phyloP scores from a whole-genome alignment of 768 basidiomycete genomes.

The Xerocomus brunneocitrinus region DNA sequence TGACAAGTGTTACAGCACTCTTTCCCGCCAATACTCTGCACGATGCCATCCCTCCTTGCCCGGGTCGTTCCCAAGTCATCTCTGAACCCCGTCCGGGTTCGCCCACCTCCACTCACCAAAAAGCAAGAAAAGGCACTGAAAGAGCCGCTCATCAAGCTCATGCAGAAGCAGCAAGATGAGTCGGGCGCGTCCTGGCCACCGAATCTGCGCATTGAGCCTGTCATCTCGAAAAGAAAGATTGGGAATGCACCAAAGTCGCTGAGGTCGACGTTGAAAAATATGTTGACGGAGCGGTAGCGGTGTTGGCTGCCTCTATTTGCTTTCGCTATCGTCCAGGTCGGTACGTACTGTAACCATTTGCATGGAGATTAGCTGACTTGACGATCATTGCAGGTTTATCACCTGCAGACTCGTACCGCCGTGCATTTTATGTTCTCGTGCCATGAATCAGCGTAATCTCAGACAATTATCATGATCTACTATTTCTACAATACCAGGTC shows the following conservation, averaged over 20 bases:
- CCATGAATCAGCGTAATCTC: too few relatives aligned
- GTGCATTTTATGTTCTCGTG: neutral
- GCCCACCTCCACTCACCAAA: constrained; percentile 32
- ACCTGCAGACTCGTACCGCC: too few relatives aligned
- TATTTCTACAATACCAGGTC: neutral
- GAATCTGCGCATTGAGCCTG: constrained; percentile 49
- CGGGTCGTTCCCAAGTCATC: constrained; percentile 37
- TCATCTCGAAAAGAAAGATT: constrained; percentile 37
- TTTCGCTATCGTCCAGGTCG: constrained; percentile 3
- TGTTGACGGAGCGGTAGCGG: constrained; percentile 34
- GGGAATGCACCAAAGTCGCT: constrained; percentile 36
- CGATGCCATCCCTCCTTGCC: constrained; percentile 19
- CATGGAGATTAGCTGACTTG: neutral
- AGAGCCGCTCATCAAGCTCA: constrained; percentile 38
- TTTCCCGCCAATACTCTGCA: neutral
- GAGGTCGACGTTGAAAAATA: constrained; percentile 36
- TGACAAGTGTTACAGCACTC: neutral
- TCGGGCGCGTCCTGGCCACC: constrained; percentile 40
- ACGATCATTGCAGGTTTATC: too few relatives aligned
- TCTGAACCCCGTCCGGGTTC: constrained; percentile 19
- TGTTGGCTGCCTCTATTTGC: neutral
- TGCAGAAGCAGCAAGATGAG: constrained; percentile 37
- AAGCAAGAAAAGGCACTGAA: constrained; percentile 25
- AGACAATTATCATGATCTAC: neutral
- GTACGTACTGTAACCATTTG: neutral